Evolutionary conservation across 495 filamentous ascomycete species (phyloP), one percentile per base, ranked within the genome.

Genomic region (Podospora appendiculata): DNA sequence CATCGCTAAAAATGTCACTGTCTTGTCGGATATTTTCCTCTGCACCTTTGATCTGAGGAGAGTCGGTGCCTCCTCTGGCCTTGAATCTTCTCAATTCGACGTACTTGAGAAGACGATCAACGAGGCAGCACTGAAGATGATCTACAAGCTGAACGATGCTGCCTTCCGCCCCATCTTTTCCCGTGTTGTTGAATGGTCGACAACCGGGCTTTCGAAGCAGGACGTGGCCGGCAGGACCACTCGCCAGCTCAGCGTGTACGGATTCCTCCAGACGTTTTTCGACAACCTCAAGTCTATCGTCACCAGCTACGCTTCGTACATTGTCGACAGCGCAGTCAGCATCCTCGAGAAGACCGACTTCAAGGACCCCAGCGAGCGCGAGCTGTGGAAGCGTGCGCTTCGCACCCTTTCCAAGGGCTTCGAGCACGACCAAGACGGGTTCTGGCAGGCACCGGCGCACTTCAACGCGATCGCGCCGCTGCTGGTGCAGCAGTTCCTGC

Each of bases 141-240:
- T 93, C 47, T 88, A 94, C 71, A 96, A 96, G 76, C 78, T 97
- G 17, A 97, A 96, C 68, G 94, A 98, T 67, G 81, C 85, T n/a
- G 81, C 87, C 14, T 98, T 97, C 80, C 80, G 91, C n/a, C 93
- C 93, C 0, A 82, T 97, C 47, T 97, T 97, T 66, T 76, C 80
- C 13, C 80, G 82, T 50, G 68, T 96, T 6, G 73, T 91, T 18
- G 90, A 95, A 34, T 95, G 90, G 89, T 80, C 86, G 0, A 70
- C 18, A 62, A 69, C 52, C 52, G 71, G 52, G 51, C 69, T 76
- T n/a, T 69, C 83, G 18, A 86, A 83, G 69, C 78, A 78, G 50
- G 85, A 89, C 52, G 61, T 57, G 2, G 56, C 70, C 33, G 81
- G 78, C 35, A 75, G 67, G 42, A 61, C 75, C 8, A 66, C 81